These are phyloP conservation scores for Talaromyces borbonicus DNA, from an alignment of 495 filamentous ascomycete genomes.

Conservation along the genomic window DNA sequence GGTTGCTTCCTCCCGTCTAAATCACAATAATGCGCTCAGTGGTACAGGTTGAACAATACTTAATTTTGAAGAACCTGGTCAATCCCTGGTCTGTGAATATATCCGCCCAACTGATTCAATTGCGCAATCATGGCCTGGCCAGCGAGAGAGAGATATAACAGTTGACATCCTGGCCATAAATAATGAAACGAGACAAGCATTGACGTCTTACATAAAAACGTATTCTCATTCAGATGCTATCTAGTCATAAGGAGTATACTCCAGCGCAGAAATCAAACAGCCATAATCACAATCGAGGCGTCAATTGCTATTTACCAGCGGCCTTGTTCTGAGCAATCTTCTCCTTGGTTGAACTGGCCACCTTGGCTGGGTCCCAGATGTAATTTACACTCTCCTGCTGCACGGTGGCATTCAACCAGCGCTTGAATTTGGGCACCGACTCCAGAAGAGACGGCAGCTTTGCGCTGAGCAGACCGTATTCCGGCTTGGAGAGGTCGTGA, in stretches of 20 bases:
- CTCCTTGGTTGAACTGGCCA: constrained; percentile 14
- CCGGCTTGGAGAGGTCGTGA: constrained; percentile 38
- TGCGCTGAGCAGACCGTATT: constrained; percentile 40
- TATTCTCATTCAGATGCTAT: too few species aligned
- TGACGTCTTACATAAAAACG: too few species aligned
- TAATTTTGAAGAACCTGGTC: too few species aligned
- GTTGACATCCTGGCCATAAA: neutral
- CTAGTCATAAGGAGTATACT: too few species aligned
- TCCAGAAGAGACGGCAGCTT: constrained; percentile 37
- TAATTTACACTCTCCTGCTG: constrained; percentile 56
- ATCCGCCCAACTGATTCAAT: too few species aligned
- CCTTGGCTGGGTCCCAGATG: constrained; percentile 46
- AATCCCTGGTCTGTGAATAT: too few species aligned
- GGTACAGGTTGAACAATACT: too few species aligned
- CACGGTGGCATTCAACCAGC: constrained; percentile 55
- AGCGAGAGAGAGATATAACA: too few species aligned
- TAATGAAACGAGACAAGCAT: neutral
- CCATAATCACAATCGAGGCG: neutral
- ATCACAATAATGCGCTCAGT: too few species aligned
- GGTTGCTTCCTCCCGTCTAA: too few species aligned
- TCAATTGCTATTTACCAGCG: neutral
- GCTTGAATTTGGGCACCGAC: constrained; percentile 52
- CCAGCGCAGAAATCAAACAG: too few species aligned
- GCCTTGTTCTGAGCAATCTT: constrained; percentile 15
- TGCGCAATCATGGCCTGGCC: too few species aligned